Base-by-base conservation (phyloP, 768 basidiomycete species). In the Cystobasidium onofrii region DNA sequence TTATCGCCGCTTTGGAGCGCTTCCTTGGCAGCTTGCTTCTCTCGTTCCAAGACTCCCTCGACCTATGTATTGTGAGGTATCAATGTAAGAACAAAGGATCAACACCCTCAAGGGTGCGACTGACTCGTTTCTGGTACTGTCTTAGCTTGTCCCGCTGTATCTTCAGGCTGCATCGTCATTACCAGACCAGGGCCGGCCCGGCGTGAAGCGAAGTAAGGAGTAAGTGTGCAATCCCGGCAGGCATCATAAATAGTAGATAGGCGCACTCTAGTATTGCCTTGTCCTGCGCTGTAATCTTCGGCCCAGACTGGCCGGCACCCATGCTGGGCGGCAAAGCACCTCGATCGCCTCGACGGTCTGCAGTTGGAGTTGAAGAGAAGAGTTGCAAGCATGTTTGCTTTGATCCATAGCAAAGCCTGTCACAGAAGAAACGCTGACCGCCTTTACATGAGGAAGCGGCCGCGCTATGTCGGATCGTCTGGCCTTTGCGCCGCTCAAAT, bases 191-290 rank as follows among this genome's bases (percentile, higher is more conserved):
- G n/a, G n/a, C n/a, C n/a, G n/a, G n/a, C n/a, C n/a, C n/a, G n/a
- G n/a, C n/a, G n/a, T n/a, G n/a, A n/a, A n/a, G n/a, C n/a, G n/a
- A n/a, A n/a, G n/a, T n/a, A n/a, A n/a, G n/a, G n/a, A n/a, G n/a
- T n/a, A n/a, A n/a, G n/a, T n/a, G n/a, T n/a, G n/a, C n/a, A n/a
- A n/a, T n/a, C n/a, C n/a, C n/a, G n/a, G n/a, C n/a, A n/a, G n/a
- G n/a, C n/a, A n/a, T n/a, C n/a, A n/a, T n/a, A n/a, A n/a, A 55
- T 29, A 55, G 23, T 55, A 17, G 25, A 25, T 33, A 77, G 27
- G 85, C 90, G 80, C 76, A 98, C 95, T 97, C 95, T 74, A 99
- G 86, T 75, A 99, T 90, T 54, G 96, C 95, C 76, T 89, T 87
- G 81, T 99, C 96, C 79, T 94, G 94, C 33, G 87, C 84, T 23